A percentile compares a stretch with the other conserved stretches of the same genome.
These are phyloP conservation scores for Talaromyces piceae DNA, from an alignment of 2,329 filamentous ascomycete species.

Conservation along the genomic window DNA sequence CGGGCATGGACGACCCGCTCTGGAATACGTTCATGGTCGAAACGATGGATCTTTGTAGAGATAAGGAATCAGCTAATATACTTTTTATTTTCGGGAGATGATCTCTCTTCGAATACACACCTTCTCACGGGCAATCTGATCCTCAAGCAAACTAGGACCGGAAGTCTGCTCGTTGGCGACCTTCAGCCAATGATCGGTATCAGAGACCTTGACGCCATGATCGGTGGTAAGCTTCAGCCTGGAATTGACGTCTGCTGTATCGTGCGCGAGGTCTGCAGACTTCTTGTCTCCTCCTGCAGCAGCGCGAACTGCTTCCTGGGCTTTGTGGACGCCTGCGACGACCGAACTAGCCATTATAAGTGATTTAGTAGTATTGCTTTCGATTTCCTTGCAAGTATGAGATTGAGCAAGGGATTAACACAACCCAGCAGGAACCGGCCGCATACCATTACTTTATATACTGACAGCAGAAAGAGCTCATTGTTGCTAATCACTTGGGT, in stretches of 20 bases:
- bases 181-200: conserved; percentile 72
- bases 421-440: too few relatives aligned
- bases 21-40: conserved; percentile 67
- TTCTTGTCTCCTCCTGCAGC: conserved; percentile 40
- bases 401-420: not conserved
- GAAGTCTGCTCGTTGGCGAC: conserved; percentile 54
- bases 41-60: conserved; percentile 45
- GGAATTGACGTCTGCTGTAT: conserved; percentile 53
- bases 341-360: conserved; percentile 20
- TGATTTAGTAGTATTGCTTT: not conserved
- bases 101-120: too few relatives aligned
- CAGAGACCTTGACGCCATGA: conserved; percentile 64
- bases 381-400: not conserved
- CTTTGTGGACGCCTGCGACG: conserved; percentile 23
- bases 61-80: not conserved
- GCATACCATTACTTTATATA: too few relatives aligned
- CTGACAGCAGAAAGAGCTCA: too few relatives aligned
- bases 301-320: conserved; percentile 20
- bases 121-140: conserved; percentile 66
- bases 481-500: too few relatives aligned
- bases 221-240: conserved; percentile 64
- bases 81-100: not conserved
- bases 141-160: conserved; percentile 64
- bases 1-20: conserved; percentile 62
- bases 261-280: conserved; percentile 51